A percentile compares a stretch with the other conserved stretches of the same genome.
Evolutionary conservation across 1,284 basidiomycete species (phyloP).

Genomic region (Melampsora medusae): DNA sequence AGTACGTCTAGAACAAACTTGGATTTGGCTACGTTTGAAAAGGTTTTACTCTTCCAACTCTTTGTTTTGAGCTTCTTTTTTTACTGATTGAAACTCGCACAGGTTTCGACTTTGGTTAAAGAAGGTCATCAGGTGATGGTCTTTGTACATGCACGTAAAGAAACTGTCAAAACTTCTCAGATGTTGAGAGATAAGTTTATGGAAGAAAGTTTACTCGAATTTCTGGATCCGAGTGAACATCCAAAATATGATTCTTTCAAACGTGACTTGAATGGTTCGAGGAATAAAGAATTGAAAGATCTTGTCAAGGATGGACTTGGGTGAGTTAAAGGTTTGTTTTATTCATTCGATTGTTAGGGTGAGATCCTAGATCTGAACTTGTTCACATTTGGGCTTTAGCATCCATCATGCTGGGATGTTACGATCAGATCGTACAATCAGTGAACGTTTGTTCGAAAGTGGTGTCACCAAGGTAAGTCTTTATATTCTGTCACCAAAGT

Average conservation of each 20-base stretch:
- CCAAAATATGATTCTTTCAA: constrained; percentile 76
- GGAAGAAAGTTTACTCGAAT: constrained; percentile 91
- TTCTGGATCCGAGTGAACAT: constrained; percentile 87
- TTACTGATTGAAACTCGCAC: constrained; percentile 58
- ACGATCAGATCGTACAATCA: constrained; percentile 86
- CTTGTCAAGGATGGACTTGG: constrained; percentile 87
- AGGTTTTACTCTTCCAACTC: constrained; percentile 56
- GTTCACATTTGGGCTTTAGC: constrained; percentile 79
- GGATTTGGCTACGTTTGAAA: constrained; percentile 85
- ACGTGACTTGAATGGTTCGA: constrained; percentile 71
- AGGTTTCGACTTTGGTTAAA: constrained; percentile 76
- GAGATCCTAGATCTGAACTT: too few species aligned
- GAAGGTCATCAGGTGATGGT: constrained; percentile 99
- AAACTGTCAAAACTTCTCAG: constrained; percentile 90
- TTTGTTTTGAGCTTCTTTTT: background rate
- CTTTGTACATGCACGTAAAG: constrained; percentile 97
- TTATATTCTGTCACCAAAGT: background rate
- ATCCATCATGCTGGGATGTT: constrained; percentile 99
- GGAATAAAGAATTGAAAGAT: constrained; percentile 95
- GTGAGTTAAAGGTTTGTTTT: constrained; percentile 7
- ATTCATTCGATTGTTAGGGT: background rate
- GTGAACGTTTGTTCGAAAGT: constrained; percentile 90
- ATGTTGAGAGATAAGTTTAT: constrained; percentile 81
- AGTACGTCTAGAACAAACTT: constrained; percentile 75
- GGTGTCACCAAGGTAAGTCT: constrained; percentile 76